Conservation (phyloP, 495 filamentous ascomycete species). For the Hyaloscypha bicolor region DNA sequence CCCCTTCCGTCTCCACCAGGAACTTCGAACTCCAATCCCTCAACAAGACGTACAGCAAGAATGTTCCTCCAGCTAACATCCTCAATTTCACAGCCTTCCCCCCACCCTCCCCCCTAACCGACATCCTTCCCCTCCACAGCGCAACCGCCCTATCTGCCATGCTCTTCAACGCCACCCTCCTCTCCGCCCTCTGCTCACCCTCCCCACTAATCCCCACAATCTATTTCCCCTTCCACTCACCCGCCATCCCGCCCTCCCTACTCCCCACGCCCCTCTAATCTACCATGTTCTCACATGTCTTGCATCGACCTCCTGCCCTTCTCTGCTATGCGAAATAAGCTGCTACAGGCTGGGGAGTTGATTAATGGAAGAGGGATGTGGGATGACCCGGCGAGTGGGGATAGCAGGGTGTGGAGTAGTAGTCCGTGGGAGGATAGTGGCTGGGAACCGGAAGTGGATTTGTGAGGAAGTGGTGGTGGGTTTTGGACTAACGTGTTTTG, state of each 20-base stretch:
- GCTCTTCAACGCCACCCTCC: slow-evolving; percentile 12
- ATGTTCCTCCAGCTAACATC: background rate
- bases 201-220: background rate
- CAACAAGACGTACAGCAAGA: background rate
- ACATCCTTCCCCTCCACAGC: background rate
- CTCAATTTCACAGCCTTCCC: background rate
- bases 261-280: slow-evolving; percentile 11
- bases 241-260: slow-evolving; percentile 5
- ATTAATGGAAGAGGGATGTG: slow-evolving; percentile 9
- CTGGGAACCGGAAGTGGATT: slow-evolving; percentile 22
- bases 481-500: slow-evolving; percentile 17
- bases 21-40: background rate
- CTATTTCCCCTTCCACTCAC: background rate
- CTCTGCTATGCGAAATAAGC: slow-evolving; percentile 2
- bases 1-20: background rate
- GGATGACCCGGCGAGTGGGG: slow-evolving; percentile 5
- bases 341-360: slow-evolving; percentile 6
- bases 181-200: slow-evolving; percentile 5
- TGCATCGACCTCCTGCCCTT: slow-evolving; percentile 20
- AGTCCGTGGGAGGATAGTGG: slow-evolving; percentile 15
- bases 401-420: slow-evolving; percentile 19
- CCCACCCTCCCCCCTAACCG: background rate
- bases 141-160: slow-evolving; percentile 9
- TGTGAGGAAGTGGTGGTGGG: slow-evolving; percentile 25
- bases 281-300: slow-evolving; percentile 9